Conservation (phyloP, 176 grass and related monocot genomes). For the Cenchrus fungigraminus region DNA sequence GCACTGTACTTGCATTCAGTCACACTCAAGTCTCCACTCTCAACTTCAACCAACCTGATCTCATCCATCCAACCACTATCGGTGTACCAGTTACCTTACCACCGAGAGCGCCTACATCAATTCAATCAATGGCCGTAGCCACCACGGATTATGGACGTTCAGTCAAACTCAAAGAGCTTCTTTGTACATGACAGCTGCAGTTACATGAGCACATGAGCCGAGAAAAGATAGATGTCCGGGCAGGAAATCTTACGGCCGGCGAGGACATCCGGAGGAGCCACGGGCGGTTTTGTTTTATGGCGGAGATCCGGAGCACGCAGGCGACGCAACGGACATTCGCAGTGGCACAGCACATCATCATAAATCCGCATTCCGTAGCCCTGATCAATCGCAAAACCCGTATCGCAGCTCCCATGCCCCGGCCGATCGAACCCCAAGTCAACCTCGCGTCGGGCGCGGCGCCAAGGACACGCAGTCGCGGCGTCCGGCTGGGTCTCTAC, state of each 20-base stretch:
- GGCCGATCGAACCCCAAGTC: too few relatives aligned
- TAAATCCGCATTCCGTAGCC: not conserved
- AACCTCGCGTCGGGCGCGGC: too few relatives aligned
- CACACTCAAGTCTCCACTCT: not conserved
- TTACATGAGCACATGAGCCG: not conserved
- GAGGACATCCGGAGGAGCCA: constrained; percentile 7
- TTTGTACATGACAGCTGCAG: not conserved
- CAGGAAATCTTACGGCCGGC: not conserved
- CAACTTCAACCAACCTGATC: not conserved
- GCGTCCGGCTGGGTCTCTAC: not conserved
- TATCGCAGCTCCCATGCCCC: not conserved
- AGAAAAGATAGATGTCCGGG: not conserved
- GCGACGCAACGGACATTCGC: not conserved
- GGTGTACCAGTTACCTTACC: not conserved
- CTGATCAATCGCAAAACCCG: not conserved
- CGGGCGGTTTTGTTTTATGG: not conserved
- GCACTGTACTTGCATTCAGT: not conserved
- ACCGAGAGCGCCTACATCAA: too few relatives aligned
- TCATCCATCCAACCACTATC: not conserved
- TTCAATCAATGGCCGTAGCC: not conserved
- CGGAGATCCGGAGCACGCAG: not conserved
- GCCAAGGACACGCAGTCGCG: too few relatives aligned
- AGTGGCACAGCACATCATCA: not conserved
- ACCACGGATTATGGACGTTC: not conserved
- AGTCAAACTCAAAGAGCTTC: not conserved